A percentile compares a stretch with the other conserved stretches of the same genome.
phyloP scores from a whole-genome alignment of 2,329 filamentous ascomycete genomes.

The Daldinia eschscholtzii region DNA sequence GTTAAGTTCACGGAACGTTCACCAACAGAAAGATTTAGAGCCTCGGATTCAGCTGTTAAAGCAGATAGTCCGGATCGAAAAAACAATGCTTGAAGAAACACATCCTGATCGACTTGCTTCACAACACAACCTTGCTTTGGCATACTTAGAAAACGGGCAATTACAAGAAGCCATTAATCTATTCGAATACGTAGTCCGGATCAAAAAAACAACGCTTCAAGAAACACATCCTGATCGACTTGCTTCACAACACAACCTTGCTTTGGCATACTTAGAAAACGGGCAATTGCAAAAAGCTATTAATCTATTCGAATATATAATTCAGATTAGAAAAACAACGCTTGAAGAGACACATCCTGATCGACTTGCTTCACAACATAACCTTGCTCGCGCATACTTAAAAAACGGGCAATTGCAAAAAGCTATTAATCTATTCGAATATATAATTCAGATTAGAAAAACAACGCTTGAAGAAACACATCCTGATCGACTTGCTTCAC shows the following conservation, averaged over 20 bases:
- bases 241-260: neutral
- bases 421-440: neutral
- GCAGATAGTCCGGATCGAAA: neutral
- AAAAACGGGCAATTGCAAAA: neutral
- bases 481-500: neutral
- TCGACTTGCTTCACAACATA: neutral
- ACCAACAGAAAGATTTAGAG: neutral
- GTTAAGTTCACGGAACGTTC: neutral
- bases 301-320: neutral
- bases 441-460: neutral
- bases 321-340: neutral
- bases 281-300: neutral
- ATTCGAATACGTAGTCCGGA: neutral
- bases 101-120: neutral
- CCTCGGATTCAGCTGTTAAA: neutral
- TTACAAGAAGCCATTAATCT: neutral
- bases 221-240: neutral
- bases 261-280: neutral
- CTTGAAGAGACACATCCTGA: neutral
- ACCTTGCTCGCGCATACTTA: neutral
- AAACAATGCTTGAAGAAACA: neutral
- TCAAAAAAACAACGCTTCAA: neutral
- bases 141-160: neutral
- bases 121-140: neutral
- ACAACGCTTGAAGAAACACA: neutral